Conservation (phyloP, 495 filamentous ascomycete genomes). For the Podospora comata region DNA sequence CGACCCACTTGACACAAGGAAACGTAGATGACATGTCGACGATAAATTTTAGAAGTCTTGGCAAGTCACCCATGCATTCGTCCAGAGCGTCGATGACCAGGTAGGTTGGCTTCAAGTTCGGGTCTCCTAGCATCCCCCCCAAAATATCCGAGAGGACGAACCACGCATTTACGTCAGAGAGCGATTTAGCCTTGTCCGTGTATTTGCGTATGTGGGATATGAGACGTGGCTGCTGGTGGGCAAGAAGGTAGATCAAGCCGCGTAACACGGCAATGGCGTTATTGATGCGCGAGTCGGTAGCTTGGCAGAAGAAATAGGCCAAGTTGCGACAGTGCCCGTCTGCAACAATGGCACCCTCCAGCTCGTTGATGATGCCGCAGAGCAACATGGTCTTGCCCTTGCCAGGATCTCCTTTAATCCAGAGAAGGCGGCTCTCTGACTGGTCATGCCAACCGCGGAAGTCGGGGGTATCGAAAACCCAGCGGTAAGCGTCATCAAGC, state of each 20-base stretch:
- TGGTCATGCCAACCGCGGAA: too few relatives aligned
- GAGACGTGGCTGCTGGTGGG: constrained; percentile 34
- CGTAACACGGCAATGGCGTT: too few relatives aligned
- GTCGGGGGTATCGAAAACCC: too few relatives aligned
- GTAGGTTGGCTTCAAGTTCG: constrained; percentile 21
- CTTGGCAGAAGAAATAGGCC: constrained; percentile 32
- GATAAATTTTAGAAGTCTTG: constrained; percentile 38
- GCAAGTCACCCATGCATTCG: constrained; percentile 38
- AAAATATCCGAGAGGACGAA: constrained; percentile 33
- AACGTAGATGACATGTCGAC: constrained; percentile 20
- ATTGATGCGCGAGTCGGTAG: constrained; percentile 1
- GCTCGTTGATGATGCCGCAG: too few relatives aligned
- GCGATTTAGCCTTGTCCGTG: constrained; percentile 27
- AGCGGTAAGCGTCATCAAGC: too few relatives aligned
- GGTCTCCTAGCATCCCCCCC: constrained; percentile 33
- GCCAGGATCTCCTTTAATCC: too few relatives aligned
- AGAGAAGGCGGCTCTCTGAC: too few relatives aligned
- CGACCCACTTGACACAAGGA: constrained; percentile 29
- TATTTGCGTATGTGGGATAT: constrained; percentile 32
- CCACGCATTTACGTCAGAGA: constrained; percentile 39
- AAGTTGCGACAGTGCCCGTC: too few relatives aligned
- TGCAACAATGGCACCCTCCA: too few relatives aligned
- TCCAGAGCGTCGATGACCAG: constrained; percentile 51
- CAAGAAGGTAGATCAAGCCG: background rate
- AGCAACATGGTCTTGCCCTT: too few relatives aligned